These are phyloP conservation scores for Allantophomopsis cytisporea DNA, from an alignment of 2,329 filamentous ascomycete genomes.

Conservation along the genomic window DNA sequence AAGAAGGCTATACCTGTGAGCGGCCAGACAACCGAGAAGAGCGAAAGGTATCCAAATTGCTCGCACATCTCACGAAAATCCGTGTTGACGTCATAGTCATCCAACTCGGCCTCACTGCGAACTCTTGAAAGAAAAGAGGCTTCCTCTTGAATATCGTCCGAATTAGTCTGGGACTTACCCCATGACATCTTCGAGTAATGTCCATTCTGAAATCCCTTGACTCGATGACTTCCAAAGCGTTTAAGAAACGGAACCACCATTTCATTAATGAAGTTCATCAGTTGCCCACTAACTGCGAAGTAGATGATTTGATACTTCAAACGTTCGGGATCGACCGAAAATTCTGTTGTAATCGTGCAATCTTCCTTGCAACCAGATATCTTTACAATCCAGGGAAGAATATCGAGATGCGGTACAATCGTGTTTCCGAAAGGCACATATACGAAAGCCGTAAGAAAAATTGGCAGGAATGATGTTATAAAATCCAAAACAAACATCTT, in stretches of 20 bases:
- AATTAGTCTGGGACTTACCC: slow-evolving; percentile 5
- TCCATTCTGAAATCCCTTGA: slow-evolving; percentile 33
- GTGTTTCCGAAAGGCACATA: slow-evolving; percentile 62
- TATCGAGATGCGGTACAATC: slow-evolving; percentile 53
- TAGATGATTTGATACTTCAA: slow-evolving; percentile 64
- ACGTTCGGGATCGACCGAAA: slow-evolving; percentile 50
- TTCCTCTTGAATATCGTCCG: slow-evolving; percentile 46
- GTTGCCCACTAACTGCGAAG: slow-evolving; percentile 58
- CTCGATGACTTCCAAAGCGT: slow-evolving; percentile 39
- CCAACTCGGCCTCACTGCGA: slow-evolving; percentile 53
- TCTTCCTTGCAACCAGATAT: slow-evolving; percentile 26
- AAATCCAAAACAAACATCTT: slow-evolving; percentile 71
- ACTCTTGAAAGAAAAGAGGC: slow-evolving; percentile 47
- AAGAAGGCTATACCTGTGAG: slow-evolving; percentile 60
- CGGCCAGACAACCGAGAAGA: slow-evolving; percentile 68
- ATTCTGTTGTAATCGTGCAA: slow-evolving; percentile 40
- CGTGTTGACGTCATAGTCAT: slow-evolving; percentile 57
- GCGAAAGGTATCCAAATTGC: slow-evolving; percentile 59
- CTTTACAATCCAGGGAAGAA: slow-evolving; percentile 25
- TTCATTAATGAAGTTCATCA: slow-evolving; percentile 60
- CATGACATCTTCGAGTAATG: slow-evolving; percentile 4
- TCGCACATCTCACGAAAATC: slow-evolving; percentile 64
- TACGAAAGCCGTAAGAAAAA: slow-evolving; percentile 64
- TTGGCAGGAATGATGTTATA: slow-evolving; percentile 67
- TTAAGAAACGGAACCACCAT: slow-evolving; percentile 41